These are phyloP conservation scores for Tylopilus sp. DNA, from an alignment of 768 basidiomycete species.

Conservation along the genomic window DNA sequence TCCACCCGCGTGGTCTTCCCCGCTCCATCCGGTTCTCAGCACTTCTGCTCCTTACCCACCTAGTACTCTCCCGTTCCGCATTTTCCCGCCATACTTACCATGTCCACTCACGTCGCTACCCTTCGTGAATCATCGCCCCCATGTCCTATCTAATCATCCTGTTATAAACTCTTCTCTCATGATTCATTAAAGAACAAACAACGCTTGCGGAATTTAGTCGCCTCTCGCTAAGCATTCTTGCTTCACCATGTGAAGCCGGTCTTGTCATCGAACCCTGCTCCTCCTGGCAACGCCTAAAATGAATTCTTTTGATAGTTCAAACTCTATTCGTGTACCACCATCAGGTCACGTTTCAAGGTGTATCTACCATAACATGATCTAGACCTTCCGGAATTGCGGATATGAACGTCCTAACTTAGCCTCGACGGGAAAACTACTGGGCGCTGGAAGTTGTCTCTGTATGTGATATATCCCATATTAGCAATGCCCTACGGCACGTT, in stretches of 20 bases:
- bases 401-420: conserved; percentile 31
- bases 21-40: not conserved
- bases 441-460: conserved; percentile 63
- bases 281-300: conserved; percentile 31
- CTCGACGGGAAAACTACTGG: conserved; percentile 63
- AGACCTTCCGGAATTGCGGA: conserved; percentile 27
- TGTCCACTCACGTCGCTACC: conserved; percentile 9
- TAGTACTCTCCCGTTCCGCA: conserved; percentile 16
- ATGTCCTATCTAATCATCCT: conserved; percentile 27
- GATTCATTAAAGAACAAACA: conserved; percentile 12
- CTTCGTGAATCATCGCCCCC: conserved; percentile 10
- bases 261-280: conserved; percentile 11
- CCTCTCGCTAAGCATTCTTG: conserved; percentile 9
- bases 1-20: not conserved
- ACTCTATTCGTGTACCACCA: conserved; percentile 22
- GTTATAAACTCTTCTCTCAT: conserved; percentile 28
- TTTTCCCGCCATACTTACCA: conserved; percentile 8
- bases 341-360: conserved; percentile 13
- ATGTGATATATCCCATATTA: conserved; percentile 8
- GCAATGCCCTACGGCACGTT: conserved; percentile 3
- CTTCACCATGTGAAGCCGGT: conserved; percentile 19
- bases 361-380: conserved; percentile 23
- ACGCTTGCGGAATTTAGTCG: conserved; percentile 27
- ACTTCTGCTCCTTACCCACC: conserved; percentile 10
- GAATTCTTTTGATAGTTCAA: conserved; percentile 19